Conservation (phyloP, 2,329 filamentous ascomycete genomes). For the Podosphaera xanthii region DNA sequence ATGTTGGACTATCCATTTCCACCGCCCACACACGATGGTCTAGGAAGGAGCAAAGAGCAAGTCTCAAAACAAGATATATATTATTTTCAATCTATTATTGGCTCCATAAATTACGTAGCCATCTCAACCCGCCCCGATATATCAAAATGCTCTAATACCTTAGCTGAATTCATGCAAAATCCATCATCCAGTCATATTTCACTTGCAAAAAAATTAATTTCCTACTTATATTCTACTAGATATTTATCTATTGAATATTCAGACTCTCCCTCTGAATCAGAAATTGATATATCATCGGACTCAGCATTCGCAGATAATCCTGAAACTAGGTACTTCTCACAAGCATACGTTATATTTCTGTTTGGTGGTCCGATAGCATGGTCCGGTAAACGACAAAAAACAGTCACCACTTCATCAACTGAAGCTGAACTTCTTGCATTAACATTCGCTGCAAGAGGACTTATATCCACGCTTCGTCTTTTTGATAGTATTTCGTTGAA, state of each 20-base stretch:
- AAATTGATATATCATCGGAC: neutral
- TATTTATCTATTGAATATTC: neutral
- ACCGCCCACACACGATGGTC: neutral
- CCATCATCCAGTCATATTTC: neutral
- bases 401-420: neutral
- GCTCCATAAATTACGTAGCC: too few species aligned
- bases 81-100: neutral
- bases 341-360: neutral
- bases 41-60: neutral
- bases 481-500: neutral
- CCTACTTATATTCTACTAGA: neutral
- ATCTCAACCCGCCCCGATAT: too few species aligned
- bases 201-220: neutral
- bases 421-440: neutral
- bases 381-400: neutral
- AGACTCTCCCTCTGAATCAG: neutral
- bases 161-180: neutral
- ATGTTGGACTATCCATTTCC: neutral
- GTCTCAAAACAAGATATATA: neutral
- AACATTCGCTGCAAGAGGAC: neutral
- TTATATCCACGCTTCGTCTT: neutral
- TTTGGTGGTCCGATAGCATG: neutral
- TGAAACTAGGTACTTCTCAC: neutral
- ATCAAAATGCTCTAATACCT: neutral
- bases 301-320: neutral